Conservation (phyloP, 2,329 filamentous ascomycete species). For the Botrytis sinoallii region DNA sequence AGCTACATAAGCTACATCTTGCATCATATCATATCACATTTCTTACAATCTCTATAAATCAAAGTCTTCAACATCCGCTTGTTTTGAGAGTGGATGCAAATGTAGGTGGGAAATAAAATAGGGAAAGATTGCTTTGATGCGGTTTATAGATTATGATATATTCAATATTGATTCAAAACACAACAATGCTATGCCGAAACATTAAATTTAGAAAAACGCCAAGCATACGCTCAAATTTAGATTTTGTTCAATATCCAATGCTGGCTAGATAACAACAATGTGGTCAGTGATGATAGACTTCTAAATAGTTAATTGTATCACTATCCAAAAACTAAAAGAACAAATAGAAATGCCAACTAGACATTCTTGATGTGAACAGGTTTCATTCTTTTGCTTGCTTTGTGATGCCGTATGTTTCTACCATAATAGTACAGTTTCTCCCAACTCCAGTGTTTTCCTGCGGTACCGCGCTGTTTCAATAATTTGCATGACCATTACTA, state of each 20-base stretch:
- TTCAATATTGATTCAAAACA: not conserved
- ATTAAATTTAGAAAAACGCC: not conserved
- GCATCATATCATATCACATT: not conserved
- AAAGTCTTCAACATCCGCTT: not conserved
- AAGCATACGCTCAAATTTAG: not conserved
- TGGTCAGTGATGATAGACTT: not conserved
- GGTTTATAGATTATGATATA: not conserved
- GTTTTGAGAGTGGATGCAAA: not conserved
- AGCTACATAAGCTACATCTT: not conserved
- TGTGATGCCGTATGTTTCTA: not conserved
- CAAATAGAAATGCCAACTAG: not conserved
- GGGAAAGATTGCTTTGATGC: not conserved
- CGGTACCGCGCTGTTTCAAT: not conserved
- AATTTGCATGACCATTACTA: not conserved
- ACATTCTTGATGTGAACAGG: not conserved
- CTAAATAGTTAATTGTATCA: not conserved
- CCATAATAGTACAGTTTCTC: not conserved
- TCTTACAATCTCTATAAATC: not conserved
- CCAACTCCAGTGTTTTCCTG: constrained; percentile 5
- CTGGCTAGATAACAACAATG: not conserved
- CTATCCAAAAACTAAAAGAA: not conserved
- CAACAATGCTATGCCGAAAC: not conserved
- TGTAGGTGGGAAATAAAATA: not conserved
- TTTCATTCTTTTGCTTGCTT: not conserved
- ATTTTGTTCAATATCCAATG: not conserved